Conservation (phyloP, 768 basidiomycete genomes). For the Auricularia heimuer region DNA sequence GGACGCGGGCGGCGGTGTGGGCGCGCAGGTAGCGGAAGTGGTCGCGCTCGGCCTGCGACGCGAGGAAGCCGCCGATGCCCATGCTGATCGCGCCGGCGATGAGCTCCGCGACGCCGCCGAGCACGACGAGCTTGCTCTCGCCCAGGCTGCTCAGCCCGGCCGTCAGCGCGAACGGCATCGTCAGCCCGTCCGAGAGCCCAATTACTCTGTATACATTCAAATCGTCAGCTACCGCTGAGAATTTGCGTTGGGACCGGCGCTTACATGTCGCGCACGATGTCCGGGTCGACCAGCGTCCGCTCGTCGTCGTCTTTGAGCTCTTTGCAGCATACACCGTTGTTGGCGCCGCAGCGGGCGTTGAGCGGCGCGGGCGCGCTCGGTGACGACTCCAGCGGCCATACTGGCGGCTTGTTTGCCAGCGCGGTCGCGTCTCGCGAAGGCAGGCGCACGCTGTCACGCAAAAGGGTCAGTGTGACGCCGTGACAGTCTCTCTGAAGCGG, state of each 20-base stretch:
- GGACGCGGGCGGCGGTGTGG: slow-evolving; percentile 71
- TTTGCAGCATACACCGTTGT: slow-evolving; percentile 71
- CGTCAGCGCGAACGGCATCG: slow-evolving; percentile 84
- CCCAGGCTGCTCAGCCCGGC: slow-evolving; percentile 86
- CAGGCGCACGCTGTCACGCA: neutral
- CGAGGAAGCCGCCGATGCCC: slow-evolving; percentile 92
- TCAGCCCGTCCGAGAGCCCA: slow-evolving; percentile 83
- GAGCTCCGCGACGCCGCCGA: slow-evolving; percentile 92
- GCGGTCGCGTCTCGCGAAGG: neutral
- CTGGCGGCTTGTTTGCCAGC: neutral
- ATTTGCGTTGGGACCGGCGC: slow-evolving; percentile 20
- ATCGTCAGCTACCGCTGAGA: neutral
- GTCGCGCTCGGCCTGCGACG: slow-evolving; percentile 90
- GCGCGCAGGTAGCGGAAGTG: slow-evolving; percentile 76
- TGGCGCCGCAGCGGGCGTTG: slow-evolving; percentile 3
- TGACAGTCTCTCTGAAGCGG: neutral
- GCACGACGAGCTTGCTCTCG: slow-evolving; percentile 81
- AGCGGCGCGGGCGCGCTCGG: slow-evolving; percentile 7
- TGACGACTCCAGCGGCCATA: neutral
- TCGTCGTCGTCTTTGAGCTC: slow-evolving; percentile 75
- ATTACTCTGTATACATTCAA: slow-evolving; percentile 47
- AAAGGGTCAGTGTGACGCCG: too few relatives aligned
- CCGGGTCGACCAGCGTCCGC: slow-evolving; percentile 74
- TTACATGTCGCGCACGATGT: slow-evolving; percentile 78
- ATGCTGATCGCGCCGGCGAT: slow-evolving; percentile 95